phyloP scores from a whole-genome alignment of 73 alveolate species.

The Paramecium tetraurelia region DNA sequence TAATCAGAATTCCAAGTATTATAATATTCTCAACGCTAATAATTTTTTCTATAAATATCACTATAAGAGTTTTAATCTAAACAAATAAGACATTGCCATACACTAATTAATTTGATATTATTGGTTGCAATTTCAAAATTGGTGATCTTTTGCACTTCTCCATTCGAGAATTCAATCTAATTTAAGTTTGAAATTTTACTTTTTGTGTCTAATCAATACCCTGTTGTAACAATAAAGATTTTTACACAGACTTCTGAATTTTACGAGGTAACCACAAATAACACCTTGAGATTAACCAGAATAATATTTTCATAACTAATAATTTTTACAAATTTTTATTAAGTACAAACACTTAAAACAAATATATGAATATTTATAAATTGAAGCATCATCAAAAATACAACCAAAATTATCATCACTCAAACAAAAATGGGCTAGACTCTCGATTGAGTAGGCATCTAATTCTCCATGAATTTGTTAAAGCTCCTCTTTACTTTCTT shows the following conservation, averaged over 20 bases:
- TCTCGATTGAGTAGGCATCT: not conserved
- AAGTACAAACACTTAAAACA: not conserved
- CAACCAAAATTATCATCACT: not conserved
- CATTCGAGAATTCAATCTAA: constrained; percentile 21
- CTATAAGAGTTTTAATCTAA: not conserved
- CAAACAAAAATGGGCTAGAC: not conserved
- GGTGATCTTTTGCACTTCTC: not conserved
- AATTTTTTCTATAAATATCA: not conserved
- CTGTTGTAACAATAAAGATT: not conserved
- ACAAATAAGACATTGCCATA: not conserved
- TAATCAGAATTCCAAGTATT: not conserved
- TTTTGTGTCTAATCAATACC: not conserved
- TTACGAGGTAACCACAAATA: not conserved
- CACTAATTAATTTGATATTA: not conserved
- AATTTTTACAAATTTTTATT: not conserved
- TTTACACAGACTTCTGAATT: not conserved
- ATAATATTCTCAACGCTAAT: not conserved
- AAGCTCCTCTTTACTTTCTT: not conserved
- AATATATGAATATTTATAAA: no score
- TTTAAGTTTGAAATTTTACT: not conserved
- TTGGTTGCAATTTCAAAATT: constrained; percentile 1
- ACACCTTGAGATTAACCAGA: not conserved
- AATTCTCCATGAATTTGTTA: not conserved
- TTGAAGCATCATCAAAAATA: not conserved
- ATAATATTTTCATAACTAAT: not conserved